Conservation (phyloP, 2,329 filamentous ascomycete genomes). For the Chrysoporthe deuterocubensis region DNA sequence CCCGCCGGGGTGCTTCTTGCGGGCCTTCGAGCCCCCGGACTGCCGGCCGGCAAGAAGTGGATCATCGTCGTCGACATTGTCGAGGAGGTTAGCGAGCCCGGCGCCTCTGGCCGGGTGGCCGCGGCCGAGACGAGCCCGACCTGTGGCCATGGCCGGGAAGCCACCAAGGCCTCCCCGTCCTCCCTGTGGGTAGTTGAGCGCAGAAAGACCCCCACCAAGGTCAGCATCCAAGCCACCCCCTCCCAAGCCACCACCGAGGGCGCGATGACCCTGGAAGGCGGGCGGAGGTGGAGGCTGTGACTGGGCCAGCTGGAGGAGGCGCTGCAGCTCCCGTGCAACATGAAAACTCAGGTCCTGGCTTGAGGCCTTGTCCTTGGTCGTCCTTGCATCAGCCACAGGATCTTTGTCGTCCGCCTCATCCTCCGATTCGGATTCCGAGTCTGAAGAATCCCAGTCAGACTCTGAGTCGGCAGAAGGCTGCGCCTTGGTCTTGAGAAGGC, state of each 20-base stretch:
- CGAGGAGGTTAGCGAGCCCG: background rate
- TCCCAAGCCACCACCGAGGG: slow-evolving; percentile 4
- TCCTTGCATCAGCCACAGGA: background rate
- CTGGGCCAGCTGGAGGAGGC: slow-evolving; percentile 16
- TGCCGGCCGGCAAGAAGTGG: background rate
- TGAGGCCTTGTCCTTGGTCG: background rate
- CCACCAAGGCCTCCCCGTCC: background rate
- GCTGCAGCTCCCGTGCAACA: slow-evolving; percentile 15
- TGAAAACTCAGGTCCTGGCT: background rate
- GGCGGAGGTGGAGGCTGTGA: slow-evolving; percentile 1
- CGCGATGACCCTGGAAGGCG: background rate
- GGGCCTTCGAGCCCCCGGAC: background rate
- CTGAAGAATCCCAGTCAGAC: slow-evolving; percentile 16
- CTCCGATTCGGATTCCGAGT: background rate
- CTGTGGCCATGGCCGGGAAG: background rate
- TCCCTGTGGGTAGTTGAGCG: slow-evolving; percentile 1
- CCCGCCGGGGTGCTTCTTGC: slow-evolving; percentile 1
- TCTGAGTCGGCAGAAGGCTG: background rate
- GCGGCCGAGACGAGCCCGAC: background rate
- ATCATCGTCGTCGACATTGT: background rate
- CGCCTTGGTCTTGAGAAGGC: background rate
- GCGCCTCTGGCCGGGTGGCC: no score
- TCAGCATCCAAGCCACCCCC: slow-evolving; percentile 4
- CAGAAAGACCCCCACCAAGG: background rate
- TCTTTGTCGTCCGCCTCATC: background rate